Base-by-base conservation (phyloP, 2,329 filamentous ascomycete genomes). In the Claviceps digitariae region DNA sequence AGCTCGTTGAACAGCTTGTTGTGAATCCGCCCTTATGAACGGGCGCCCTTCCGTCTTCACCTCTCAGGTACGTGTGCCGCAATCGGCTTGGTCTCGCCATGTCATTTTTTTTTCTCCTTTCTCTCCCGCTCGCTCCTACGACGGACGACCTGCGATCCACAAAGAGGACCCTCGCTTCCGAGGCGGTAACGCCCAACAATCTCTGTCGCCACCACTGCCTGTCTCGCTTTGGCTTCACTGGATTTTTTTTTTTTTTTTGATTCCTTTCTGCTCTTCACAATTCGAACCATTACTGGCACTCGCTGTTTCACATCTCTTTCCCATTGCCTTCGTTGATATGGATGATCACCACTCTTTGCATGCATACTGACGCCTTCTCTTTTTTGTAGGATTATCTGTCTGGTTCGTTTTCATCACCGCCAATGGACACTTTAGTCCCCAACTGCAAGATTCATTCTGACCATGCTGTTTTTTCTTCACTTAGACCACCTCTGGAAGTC, bases 31-130 rank as follows among this genome's bases (percentile, higher is more conserved):
- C 78, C 83, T 84, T 85, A 90, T 90, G 86, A 86, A 83, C 84
- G 84, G 84, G 77, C 83, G 84, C 79, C 78, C 80, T 74, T 88
- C 86, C 72, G 79, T 84, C 72, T 90, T 89, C 77, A 90, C 86
- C 75, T 90, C 86, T 74, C 86, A 90, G 82, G 86, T 88, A 84
- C 58, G 59, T 55, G 46, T 55, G 46, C 52, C 48, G 77, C 48
- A 46, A 51, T 47, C 46, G 45, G 46, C 41, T 40, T 43, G 23
- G n/a, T 34, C 12, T 36, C 34, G 20, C 34, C 7, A 27, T 29
- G 13, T 17, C 8, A 7, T 15, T 29, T 36, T n/a, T 34, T 36
- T 47, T 34, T 34, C n/a, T 23, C 8, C 20, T 10, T 48, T 36
- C n/a, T 12, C 27, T 34, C 23, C 20, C 40, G 9, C 5, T 38